These are phyloP conservation scores for Aspergillaceae sp. DNA, from an alignment of 2,329 filamentous ascomycete genomes.

Conservation along the genomic window DNA sequence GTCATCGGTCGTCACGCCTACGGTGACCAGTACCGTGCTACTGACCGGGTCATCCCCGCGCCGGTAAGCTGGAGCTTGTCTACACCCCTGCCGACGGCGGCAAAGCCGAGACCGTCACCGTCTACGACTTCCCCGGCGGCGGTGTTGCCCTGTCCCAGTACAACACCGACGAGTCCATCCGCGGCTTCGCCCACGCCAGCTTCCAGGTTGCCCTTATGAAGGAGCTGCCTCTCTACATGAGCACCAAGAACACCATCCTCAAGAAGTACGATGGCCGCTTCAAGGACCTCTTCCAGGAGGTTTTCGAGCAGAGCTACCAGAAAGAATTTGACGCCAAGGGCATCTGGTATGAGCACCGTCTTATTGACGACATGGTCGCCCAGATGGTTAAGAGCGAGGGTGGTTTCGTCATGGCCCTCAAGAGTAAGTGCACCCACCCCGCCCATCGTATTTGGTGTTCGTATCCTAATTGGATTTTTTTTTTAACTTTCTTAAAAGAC, in stretches of 20 bases:
- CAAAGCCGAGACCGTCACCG: constrained; percentile 75
- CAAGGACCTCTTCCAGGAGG: constrained; percentile 99
- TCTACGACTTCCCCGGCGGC: constrained; percentile 78
- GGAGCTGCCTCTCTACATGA: constrained; percentile 93
- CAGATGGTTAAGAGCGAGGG: constrained; percentile 99
- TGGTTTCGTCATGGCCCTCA: constrained; percentile 94
- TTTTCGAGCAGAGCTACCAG: constrained; percentile 84
- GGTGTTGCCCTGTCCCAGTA: constrained; percentile 93
- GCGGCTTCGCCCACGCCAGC: constrained; percentile 86
- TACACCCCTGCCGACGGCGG: constrained; percentile 69
- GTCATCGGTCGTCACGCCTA: constrained; percentile 98
- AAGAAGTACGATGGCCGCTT: constrained; percentile 98
- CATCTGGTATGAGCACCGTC: constrained; percentile 98
- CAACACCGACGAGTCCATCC: constrained; percentile 95
- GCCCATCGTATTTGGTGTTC: too few relatives aligned
- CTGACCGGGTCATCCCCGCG: constrained; percentile 74
- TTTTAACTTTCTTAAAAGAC: constrained; percentile 53
- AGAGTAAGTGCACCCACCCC: constrained; percentile 57
- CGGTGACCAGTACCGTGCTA: constrained; percentile 96
- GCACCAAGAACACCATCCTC: constrained; percentile 99
- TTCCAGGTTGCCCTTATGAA: constrained; percentile 93
- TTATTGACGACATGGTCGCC: constrained; percentile 99
- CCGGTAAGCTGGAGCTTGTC: constrained; percentile 87
- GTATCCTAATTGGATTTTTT: too few relatives aligned
- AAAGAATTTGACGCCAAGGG: constrained; percentile 79